Evolutionary conservation across 345 rosid genomes (phyloP).

Genomic region (Gynandropsis gynandra): DNA sequence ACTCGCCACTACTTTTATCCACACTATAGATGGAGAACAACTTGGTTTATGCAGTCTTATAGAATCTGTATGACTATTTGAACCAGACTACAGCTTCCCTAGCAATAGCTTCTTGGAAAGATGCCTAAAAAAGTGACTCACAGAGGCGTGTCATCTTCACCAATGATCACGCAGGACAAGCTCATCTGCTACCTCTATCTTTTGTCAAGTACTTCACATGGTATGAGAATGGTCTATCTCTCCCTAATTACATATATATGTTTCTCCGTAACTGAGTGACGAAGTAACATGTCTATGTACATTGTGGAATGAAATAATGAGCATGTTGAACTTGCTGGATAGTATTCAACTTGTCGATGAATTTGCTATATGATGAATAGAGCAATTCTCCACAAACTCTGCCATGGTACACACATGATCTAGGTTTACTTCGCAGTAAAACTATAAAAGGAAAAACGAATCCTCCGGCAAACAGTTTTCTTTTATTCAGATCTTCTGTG

Average conservation of each 20-base stretch:
- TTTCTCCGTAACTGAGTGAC: background rate
- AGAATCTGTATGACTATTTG: slow-evolving; percentile 11
- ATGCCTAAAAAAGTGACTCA: background rate
- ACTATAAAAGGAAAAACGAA: no score
- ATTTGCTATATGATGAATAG: no score
- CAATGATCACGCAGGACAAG: background rate
- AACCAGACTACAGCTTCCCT: slow-evolving; percentile 25
- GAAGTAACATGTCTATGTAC: slow-evolving; percentile 11
- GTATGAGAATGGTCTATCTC: slow-evolving; percentile 18
- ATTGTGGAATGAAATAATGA: slow-evolving; percentile 9
- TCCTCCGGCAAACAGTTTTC: no score
- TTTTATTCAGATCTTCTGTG: no score
- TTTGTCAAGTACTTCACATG: background rate
- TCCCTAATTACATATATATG: background rate
- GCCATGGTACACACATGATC: no score
- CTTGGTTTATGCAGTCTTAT: slow-evolving; percentile 2
- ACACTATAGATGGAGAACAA: background rate
- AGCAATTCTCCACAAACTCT: no score
- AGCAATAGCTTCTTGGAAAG: slow-evolving; percentile 12
- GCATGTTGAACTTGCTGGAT: slow-evolving; percentile 6
- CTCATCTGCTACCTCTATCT: background rate
- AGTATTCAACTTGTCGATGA: background rate
- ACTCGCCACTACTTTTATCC: background rate
- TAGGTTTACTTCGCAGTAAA: no score
- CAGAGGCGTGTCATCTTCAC: background rate